A percentile compares a stretch with the other conserved stretches of the same genome.
Conservation (phyloP, 305 asterid genomes). For the Solanum hybrid region DNA sequence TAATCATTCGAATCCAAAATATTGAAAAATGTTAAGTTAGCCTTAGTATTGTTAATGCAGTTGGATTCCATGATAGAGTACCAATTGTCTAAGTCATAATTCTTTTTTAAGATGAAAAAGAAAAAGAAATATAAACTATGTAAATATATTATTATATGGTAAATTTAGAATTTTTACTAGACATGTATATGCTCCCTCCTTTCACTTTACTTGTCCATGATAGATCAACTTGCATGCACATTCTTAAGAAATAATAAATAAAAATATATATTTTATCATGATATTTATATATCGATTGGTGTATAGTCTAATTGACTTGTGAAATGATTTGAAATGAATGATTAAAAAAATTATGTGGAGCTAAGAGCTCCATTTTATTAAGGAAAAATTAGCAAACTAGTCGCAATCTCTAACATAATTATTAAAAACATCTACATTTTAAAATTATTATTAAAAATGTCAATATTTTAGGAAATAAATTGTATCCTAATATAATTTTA, state of each 20-base stretch:
- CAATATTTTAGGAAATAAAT: too few species aligned
- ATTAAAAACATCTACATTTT: too few species aligned
- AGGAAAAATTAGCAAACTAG: too few species aligned
- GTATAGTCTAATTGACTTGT: neutral
- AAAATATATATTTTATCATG: too few species aligned
- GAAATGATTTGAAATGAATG: neutral
- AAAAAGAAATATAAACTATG: neutral
- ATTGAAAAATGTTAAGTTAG: neutral
- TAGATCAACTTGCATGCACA: neutral
- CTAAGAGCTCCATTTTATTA: too few species aligned
- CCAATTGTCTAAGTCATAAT: neutral
- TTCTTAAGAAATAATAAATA: neutral
- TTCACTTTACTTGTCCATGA: neutral
- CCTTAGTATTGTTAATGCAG: neutral
- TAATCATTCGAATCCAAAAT: neutral
- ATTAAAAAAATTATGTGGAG: too few species aligned
- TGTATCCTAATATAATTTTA: too few species aligned
- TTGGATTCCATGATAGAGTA: neutral
- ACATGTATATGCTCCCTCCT: neutral
- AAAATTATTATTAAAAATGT: too few species aligned
- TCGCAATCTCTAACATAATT: too few species aligned
- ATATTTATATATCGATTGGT: neutral
- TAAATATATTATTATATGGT: neutral
- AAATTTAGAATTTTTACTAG: neutral
- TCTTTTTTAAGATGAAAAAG: neutral